These are phyloP conservation scores for Scheffersomyces quercinus DNA, from an alignment of 1,139 yeast genomes.

Conservation along the genomic window DNA sequence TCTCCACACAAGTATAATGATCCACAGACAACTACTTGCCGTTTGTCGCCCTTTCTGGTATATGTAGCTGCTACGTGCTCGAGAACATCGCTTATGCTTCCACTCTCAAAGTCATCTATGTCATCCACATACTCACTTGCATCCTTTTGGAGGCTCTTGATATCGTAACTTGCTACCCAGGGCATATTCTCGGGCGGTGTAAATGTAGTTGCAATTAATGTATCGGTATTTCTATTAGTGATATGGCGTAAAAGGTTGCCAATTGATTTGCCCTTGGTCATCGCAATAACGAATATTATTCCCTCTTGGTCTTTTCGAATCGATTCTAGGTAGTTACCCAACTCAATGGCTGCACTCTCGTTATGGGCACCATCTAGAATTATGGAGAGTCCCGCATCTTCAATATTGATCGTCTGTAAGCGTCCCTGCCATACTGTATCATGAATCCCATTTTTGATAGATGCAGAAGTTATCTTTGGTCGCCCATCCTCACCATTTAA, in stretches of 20 bases:
- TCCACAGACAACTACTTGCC: slow-evolving; percentile 69
- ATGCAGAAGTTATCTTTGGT: slow-evolving; percentile 24
- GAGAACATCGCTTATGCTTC: slow-evolving; percentile 20
- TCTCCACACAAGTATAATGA: slow-evolving; percentile 78
- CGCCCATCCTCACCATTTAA: slow-evolving; percentile 3
- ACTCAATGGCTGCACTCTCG: slow-evolving; percentile 73
- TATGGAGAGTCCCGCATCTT: slow-evolving; percentile 30
- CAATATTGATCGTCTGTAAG: slow-evolving; percentile 45
- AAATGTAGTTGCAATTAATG: slow-evolving; percentile 62
- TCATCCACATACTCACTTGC: slow-evolving; percentile 34
- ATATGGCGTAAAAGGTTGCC: slow-evolving; percentile 53
- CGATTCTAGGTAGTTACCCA: slow-evolving; percentile 38
- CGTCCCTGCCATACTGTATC: slow-evolving; percentile 64
- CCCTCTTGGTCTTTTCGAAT: slow-evolving; percentile 25
- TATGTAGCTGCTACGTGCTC: slow-evolving; percentile 16
- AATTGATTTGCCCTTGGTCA: slow-evolving; percentile 72
- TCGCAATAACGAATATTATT: slow-evolving; percentile 66
- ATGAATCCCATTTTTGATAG: slow-evolving; percentile 52
- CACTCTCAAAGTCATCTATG: slow-evolving; percentile 15
- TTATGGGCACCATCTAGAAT: slow-evolving; percentile 94
- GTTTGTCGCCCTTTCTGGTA: slow-evolving; percentile 18
- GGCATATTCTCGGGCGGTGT: slow-evolving; percentile 86
- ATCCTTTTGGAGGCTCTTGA: slow-evolving; percentile 34
- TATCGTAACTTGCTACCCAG: slow-evolving; percentile 65
- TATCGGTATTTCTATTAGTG: slow-evolving; percentile 46